These are phyloP conservation scores for Coemansia sp. DNA, from an alignment of 192 early-diverging fungal genomes.

Conservation along the genomic window DNA sequence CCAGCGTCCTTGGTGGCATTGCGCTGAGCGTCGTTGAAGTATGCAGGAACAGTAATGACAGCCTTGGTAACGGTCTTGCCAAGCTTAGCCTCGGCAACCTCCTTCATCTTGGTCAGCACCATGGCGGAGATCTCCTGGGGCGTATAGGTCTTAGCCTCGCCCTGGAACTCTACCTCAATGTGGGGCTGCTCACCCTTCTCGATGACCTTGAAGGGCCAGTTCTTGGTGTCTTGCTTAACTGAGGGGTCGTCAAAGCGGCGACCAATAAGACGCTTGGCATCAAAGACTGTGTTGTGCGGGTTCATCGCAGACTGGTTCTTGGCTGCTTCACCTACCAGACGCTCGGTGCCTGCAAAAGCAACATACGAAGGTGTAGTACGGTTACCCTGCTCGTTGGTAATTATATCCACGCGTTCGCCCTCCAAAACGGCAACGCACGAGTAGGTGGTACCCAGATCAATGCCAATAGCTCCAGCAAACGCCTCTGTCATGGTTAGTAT, in stretches of 20 bases:
- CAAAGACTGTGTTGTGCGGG: constrained; percentile 88
- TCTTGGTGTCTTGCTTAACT: constrained; percentile 77
- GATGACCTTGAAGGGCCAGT: constrained; percentile 83
- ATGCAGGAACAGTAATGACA: constrained; percentile 74
- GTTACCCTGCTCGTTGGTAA: constrained; percentile 89
- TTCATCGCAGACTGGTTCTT: constrained; percentile 91
- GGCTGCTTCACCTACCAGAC: constrained; percentile 83
- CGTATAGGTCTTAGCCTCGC: constrained; percentile 76
- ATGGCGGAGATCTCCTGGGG: constrained; percentile 81
- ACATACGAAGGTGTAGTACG: constrained; percentile 86
- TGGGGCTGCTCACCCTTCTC: constrained; percentile 66
- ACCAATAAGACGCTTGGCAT: constrained; percentile 89
- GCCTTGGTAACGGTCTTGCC: constrained; percentile 69
- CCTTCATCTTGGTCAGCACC: constrained; percentile 77
- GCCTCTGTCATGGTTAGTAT: constrained; percentile 33
- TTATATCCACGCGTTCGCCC: constrained; percentile 65
- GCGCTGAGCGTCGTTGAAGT: constrained; percentile 91
- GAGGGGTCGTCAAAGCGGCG: constrained; percentile 80
- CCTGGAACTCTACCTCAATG: constrained; percentile 81
- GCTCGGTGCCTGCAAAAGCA: constrained; percentile 76
- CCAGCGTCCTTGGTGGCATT: constrained; percentile 92
- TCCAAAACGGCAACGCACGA: constrained; percentile 79
- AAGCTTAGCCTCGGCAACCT: constrained; percentile 77
- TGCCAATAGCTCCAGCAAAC: constrained; percentile 76
- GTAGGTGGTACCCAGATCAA: constrained; percentile 98